Evolutionary conservation across 2,329 filamentous ascomycete genomes (phyloP), one percentile per base, ranked within the genome.

Genomic region (Colletotrichum camelliae): DNA sequence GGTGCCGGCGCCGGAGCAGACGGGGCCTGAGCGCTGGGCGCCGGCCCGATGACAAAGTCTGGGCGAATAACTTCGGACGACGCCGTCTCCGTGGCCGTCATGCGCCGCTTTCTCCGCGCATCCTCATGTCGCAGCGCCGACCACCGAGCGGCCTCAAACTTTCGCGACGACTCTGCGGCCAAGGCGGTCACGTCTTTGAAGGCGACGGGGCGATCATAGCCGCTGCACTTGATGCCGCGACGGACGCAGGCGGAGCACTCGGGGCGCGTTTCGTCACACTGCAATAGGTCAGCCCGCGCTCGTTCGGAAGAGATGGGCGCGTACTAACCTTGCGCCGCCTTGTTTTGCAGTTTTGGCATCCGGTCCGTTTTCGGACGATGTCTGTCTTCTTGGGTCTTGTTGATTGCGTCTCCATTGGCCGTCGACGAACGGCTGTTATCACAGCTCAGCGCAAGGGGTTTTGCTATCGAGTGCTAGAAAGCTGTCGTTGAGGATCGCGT

Each of bases 251-350:
- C 72, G 13, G 62, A 33, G 27, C 72, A 75, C 3, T 75, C 67
- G 8, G 72, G 72, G 15, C 72, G 72, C 9, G 72, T 72, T 24
- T 75, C 72, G 9, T 72, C 72, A 55, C 72, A 72, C 72, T 75
- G 31, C 9, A 8, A 31, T 6, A 24, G 12, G 52, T 75, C 15
- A 75, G 68, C 37, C 4, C 6, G 24, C 15, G 52, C 9, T n/a
- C 10, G 16, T n/a, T 15, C n/a, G n/a, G 7, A 7, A 16, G 18
- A n/a, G 29, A 16, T 13, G 43, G 24, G 2, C n/a, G 24, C 16
- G 18, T 21, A 39, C 16, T 24, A 12, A 75, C 68, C 72, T 75
- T 75, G 66, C 68, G 57, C 24, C 72, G 52, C 24, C 70, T 71
- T 10, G 16, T 52, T 27, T 75, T 75, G 37, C 72, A 75, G n/a